Conservation (phyloP, 2,329 filamentous ascomycete species). For the Fusarium guadeloupense region DNA sequence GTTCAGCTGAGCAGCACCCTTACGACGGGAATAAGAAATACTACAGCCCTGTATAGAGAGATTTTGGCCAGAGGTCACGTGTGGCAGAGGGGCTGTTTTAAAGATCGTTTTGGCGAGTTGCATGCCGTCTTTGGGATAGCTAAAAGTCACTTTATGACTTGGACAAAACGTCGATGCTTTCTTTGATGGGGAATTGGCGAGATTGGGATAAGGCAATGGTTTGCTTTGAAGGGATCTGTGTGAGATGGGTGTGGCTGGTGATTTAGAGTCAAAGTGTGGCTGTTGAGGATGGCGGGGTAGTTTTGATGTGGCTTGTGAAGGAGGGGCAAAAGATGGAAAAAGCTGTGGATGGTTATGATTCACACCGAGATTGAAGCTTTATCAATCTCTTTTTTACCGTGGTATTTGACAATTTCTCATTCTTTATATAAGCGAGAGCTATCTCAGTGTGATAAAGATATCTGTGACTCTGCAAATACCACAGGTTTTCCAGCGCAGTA, state of each 20-base stretch:
- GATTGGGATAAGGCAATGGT: conserved; percentile 7
- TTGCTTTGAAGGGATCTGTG: background rate
- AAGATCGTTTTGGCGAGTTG: background rate
- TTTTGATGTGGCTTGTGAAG: conserved; percentile 20
- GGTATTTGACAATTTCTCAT: background rate
- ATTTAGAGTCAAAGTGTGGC: conserved; percentile 6
- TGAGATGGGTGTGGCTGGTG: conserved; percentile 18
- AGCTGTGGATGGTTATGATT: conserved; percentile 26
- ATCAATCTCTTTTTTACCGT: background rate
- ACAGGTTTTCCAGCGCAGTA: background rate
- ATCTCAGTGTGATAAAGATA: background rate
- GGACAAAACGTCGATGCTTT: background rate
- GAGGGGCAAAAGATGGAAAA: conserved; percentile 33
- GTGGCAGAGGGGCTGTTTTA: background rate
- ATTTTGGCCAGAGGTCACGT: background rate
- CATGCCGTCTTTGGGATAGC: conserved; percentile 13
- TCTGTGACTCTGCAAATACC: background rate
- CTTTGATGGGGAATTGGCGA: background rate
- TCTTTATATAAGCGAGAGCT: background rate
- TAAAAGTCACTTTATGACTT: background rate
- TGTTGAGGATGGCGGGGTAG: conserved; percentile 24
- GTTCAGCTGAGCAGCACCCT: conserved; percentile 21
- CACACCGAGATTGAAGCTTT: conserved; percentile 28
- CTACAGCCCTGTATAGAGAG: too few relatives aligned
- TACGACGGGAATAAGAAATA: background rate